Percentiles rank a stretch among this genome's conserved stretches.
These are phyloP conservation scores for Xylariaceae sp. DNA, from an alignment of 2,329 filamentous ascomycete genomes.

Conservation along the genomic window DNA sequence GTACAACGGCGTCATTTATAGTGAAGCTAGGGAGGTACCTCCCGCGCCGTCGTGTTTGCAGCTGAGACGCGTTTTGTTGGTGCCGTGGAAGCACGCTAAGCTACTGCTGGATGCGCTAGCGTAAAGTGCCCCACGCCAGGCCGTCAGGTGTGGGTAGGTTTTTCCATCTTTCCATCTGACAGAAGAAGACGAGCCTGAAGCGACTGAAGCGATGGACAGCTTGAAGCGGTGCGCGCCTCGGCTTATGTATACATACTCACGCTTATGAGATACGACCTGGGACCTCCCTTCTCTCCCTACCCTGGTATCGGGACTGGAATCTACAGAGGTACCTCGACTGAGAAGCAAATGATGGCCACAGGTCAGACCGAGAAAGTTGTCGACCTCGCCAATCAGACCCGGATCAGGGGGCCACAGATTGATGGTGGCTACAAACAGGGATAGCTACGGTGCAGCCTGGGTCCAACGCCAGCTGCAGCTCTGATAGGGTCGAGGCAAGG, in stretches of 20 bases:
- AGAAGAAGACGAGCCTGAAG: too few species aligned
- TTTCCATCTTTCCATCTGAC: too few species aligned
- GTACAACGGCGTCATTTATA: not conserved
- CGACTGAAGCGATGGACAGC: not conserved
- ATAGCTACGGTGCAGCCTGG: not conserved
- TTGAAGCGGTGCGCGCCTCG: not conserved
- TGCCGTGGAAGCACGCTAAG: not conserved
- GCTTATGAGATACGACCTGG: too few species aligned
- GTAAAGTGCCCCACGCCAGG: too few species aligned
- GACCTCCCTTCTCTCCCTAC: not conserved
- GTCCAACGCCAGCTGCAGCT: not conserved
- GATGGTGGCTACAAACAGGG: constrained; percentile 7
- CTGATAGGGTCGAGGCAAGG: not conserved
- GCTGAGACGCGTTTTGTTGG: not conserved
- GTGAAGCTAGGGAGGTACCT: not conserved
- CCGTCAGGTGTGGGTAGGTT: too few species aligned
- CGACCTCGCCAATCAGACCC: constrained; percentile 18
- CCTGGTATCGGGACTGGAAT: not conserved
- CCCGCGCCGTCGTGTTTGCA: constrained; percentile 6
- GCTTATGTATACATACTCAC: not conserved
- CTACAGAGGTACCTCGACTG: not conserved
- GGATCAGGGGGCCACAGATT: not conserved
- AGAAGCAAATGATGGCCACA: not conserved
- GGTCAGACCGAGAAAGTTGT: constrained; percentile 4
- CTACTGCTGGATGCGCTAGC: too few species aligned